A percentile compares a stretch with the other conserved stretches of the same genome.
Conservation (phyloP, 768 basidiomycete genomes). For the Leccinum rimulosum region DNA sequence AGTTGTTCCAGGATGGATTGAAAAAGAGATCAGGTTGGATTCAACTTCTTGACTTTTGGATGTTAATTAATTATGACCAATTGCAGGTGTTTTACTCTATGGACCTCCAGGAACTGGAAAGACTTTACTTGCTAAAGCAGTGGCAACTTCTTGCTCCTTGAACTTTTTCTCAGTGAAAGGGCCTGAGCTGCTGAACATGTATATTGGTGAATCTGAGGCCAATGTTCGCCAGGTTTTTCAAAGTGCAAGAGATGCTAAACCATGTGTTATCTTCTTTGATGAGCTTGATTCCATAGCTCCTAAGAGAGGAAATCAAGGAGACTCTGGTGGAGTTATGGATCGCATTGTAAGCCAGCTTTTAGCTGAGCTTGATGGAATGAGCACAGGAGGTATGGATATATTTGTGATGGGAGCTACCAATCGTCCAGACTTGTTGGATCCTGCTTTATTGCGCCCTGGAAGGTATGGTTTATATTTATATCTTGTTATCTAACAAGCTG, state of each 20-base stretch:
- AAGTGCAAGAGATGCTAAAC: constrained; percentile 84
- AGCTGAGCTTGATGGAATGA: constrained; percentile 92
- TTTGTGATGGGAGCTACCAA: constrained; percentile 98
- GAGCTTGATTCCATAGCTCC: constrained; percentile 95
- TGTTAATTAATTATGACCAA: background rate
- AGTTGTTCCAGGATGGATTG: constrained; percentile 83
- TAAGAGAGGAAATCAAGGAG: constrained; percentile 91
- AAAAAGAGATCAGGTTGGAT: constrained; percentile 89
- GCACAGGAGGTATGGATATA: constrained; percentile 64
- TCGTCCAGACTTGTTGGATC: constrained; percentile 86
- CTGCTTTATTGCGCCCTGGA: constrained; percentile 86
- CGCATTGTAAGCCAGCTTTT: constrained; percentile 93
- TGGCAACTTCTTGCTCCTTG: constrained; percentile 90
- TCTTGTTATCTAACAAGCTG: background rate
- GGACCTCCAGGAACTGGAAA: constrained; percentile 97
- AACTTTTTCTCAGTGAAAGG: constrained; percentile 99
- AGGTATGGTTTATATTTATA: constrained; percentile 44
- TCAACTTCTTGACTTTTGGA: background rate
- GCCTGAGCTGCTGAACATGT: constrained; percentile 96
- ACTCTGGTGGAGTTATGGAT: constrained; percentile 98
- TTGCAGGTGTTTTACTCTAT: constrained; percentile 80
- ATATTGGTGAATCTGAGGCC: constrained; percentile 97
- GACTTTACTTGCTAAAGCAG: constrained; percentile 92
- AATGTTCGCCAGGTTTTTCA: constrained; percentile 94
- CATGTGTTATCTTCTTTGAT: constrained; percentile 96